Conservation (phyloP, 78 protist genomes). For the Polysphondylium violaceum region DNA sequence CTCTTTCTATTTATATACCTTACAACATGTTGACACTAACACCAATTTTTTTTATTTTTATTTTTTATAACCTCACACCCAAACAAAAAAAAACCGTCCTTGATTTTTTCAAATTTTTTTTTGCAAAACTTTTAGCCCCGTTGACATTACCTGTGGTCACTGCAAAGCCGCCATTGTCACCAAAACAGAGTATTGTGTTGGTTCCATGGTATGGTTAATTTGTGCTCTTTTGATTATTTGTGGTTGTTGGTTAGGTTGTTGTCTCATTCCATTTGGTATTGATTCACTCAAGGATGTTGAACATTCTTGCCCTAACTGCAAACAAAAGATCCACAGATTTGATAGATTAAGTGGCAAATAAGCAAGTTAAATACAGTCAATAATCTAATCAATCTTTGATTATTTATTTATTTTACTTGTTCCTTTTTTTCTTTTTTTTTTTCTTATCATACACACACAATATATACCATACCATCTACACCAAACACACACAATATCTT, state of each 20-base stretch:
- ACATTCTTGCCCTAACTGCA: slow-evolving; percentile 59
- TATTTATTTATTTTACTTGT: too few species aligned
- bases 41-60: background rate
- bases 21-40: background rate
- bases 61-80: background rate
- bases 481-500: too few species aligned
- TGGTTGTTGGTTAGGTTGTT: slow-evolving; percentile 81
- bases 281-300: slow-evolving; percentile 78
- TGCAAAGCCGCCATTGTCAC: slow-evolving; percentile 31
- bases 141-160: slow-evolving; percentile 39
- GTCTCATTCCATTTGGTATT: slow-evolving; percentile 73
- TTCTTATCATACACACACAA: too few species aligned
- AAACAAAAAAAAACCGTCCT: background rate
- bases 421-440: too few species aligned
- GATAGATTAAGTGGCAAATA: slow-evolving; percentile 67
- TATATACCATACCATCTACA: too few species aligned
- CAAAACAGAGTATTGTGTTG: slow-evolving; percentile 17
- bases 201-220: slow-evolving; percentile 61
- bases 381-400: too few species aligned
- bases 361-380: too few species aligned
- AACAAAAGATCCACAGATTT: slow-evolving; percentile 43
- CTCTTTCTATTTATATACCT: background rate
- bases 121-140: slow-evolving; percentile 2
- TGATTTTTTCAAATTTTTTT: background rate
- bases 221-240: slow-evolving; percentile 37